Evolutionary conservation across 2,329 filamentous ascomycete species (phyloP).

Genomic region (Cladosporium austrohemisphaericum): DNA sequence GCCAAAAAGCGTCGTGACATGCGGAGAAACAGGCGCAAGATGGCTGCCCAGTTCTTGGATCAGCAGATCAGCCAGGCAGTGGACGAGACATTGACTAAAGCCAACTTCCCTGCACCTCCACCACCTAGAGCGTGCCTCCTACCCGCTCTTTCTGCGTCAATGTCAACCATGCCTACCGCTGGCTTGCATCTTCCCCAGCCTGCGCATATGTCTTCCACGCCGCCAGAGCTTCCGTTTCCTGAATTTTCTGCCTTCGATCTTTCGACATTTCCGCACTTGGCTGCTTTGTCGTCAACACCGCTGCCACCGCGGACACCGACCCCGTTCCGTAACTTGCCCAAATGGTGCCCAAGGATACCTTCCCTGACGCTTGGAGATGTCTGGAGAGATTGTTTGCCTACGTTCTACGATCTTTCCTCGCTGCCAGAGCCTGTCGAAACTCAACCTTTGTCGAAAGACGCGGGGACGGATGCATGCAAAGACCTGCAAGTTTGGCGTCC

Average conservation of each 20-base stretch:
- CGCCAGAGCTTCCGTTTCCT: conserved; percentile 24
- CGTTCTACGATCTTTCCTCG: conserved; percentile 28
- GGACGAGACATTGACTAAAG: conserved; percentile 24
- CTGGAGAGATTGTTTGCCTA: conserved; percentile 23
- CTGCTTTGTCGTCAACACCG: conserved; percentile 8
- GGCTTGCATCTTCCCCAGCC: not conserved
- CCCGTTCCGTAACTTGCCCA: conserved; percentile 19
- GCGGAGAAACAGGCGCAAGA: conserved; percentile 25
- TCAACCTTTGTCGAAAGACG: not conserved
- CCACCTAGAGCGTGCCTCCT: conserved; percentile 10
- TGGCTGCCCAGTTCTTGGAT: conserved; percentile 28
- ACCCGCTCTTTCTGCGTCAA: conserved; percentile 3
- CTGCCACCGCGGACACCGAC: conserved; percentile 16
- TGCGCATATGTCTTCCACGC: conserved; percentile 16
- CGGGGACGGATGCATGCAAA: conserved; percentile 6
- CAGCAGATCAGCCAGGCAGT: conserved; percentile 29
- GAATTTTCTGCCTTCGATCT: conserved; percentile 23
- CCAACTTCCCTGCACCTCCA: conserved; percentile 18
- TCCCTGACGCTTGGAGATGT: conserved; percentile 22
- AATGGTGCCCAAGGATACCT: conserved; percentile 29
- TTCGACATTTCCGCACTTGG: conserved; percentile 20
- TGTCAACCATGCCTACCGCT: not conserved
- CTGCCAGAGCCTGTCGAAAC: conserved; percentile 22
- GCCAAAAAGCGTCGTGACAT: conserved; percentile 31
- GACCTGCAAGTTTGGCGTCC: conserved; percentile 24